Base-by-base conservation (phyloP, 371 early-diverging fungal species). In the Mucor circinelloides region DNA sequence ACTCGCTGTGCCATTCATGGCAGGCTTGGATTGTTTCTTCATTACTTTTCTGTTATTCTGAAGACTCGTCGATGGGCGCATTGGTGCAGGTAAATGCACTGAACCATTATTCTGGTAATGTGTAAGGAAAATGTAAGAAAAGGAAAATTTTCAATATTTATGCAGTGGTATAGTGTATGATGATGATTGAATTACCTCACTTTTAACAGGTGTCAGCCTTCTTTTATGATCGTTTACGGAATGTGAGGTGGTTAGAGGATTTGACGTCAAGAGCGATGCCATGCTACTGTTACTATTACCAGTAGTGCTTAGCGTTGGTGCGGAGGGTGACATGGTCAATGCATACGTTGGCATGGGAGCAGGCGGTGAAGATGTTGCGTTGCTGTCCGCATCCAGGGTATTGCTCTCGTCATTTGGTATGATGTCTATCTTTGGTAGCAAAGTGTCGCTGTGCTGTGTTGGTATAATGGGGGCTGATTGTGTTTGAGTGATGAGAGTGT, bases 1-100 rank as follows among this genome's bases (percentile, higher is more conserved):
- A 42, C 73, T 82, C 12, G 77, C 79, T 8, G 71, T 70, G 10
- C 77, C 71, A 63, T 67, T 66, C 31, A 71, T 54, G 3, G 50
- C 56, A n/a, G 66, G 38, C 31, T 72, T 68, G 3, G 56, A 32
- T 38, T 52, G 48, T n/a, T 70, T 76, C 67, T 72, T 27, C n/a
- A 30, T 55, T 12, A 55, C 1, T 30, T 55, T 55, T 55, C 31
- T 55, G 8, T 55, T 55, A 7, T 31, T 30, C 4, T 27, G 55
- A 1, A 31, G 55, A n/a, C 30, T 55, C 4, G 55, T 30, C 8
- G 50, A 25, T 12, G 50, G 12, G 10, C 50, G 50, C 9, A 50
- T 8, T 12, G 50, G 50, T 44, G 44, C 7, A 19, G 44, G 44
- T 19, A n/a, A 2, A 6, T 44, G 44, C 9, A 50, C 12, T 50